These are phyloP conservation scores for Magnolia changhungtana DNA, from an alignment of 164 flowering plant genomes.

Conservation along the genomic window DNA sequence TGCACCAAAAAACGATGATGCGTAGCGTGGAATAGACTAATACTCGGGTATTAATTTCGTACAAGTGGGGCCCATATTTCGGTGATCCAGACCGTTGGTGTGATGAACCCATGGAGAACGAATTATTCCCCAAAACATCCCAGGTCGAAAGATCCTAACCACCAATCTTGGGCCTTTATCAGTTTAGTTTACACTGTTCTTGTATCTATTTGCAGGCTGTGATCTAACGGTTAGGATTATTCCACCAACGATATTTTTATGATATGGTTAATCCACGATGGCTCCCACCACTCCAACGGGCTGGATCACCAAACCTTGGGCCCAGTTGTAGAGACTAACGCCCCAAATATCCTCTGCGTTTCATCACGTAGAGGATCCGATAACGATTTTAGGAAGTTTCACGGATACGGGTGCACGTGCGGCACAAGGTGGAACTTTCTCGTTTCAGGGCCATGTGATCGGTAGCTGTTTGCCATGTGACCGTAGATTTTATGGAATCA, in stretches of 20 bases:
- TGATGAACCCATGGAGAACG: no score
- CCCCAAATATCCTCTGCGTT: not conserved
- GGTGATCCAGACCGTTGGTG: not conserved
- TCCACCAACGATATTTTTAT: no score
- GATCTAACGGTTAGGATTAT: no score
- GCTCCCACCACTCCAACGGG: not conserved
- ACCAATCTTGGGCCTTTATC: no score
- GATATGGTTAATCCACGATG: no score
- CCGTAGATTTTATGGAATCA: not conserved
- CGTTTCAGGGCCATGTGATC: constrained; percentile 29
- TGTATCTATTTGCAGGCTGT: no score
- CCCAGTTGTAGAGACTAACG: not conserved
- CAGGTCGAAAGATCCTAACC: no score
- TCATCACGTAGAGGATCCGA: not conserved
- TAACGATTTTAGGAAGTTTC: not conserved
- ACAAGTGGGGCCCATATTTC: not conserved
- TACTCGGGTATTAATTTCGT: no score
- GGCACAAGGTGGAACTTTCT: constrained; percentile 13
- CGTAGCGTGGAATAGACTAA: no score
- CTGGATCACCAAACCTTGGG: not conserved
- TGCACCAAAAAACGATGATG: no score
- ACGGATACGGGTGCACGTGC: constrained; percentile 27
- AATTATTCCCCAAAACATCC: no score
- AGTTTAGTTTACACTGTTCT: no score
- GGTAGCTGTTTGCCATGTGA: constrained; percentile 50